phyloP scores from a whole-genome alignment of 345 rosid genomes.

The Moringa oleifera region DNA sequence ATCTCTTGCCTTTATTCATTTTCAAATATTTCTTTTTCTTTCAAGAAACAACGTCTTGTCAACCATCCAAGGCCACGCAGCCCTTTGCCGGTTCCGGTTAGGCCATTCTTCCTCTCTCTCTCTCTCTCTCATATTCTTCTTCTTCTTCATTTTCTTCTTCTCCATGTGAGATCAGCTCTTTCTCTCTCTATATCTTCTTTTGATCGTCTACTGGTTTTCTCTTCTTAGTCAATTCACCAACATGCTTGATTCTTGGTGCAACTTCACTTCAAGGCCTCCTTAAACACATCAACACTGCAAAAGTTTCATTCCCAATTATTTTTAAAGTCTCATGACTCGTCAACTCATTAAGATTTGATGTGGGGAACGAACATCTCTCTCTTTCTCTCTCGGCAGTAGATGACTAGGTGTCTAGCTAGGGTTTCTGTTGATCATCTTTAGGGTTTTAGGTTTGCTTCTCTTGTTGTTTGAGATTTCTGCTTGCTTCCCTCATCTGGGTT shows the following conservation, averaged over 20 bases:
- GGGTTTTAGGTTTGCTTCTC: slow-evolving; percentile 31
- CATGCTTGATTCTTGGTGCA: slow-evolving; percentile 41
- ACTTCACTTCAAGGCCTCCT: slow-evolving; percentile 43
- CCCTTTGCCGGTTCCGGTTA: slow-evolving; percentile 38
- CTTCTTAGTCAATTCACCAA: slow-evolving; percentile 17
- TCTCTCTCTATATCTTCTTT: neutral
- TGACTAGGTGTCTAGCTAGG: slow-evolving; percentile 27
- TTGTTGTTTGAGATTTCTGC: slow-evolving; percentile 18
- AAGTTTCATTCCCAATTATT: slow-evolving; percentile 14
- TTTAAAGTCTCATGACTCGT: slow-evolving; percentile 22
- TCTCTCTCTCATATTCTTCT: slow-evolving; percentile 8
- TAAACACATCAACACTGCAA: slow-evolving; percentile 3
- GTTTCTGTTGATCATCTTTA: slow-evolving; percentile 27
- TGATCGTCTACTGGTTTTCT: slow-evolving; percentile 12
- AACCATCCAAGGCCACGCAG: slow-evolving; percentile 52
- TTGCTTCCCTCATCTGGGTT: slow-evolving; percentile 22
- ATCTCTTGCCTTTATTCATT: slow-evolving; percentile 37
- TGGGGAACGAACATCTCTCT: slow-evolving; percentile 2
- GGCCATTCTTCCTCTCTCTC: slow-evolving; percentile 9
- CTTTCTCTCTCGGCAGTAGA: slow-evolving; percentile 3
- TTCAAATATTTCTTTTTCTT: slow-evolving; percentile 33
- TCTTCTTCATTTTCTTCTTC: neutral
- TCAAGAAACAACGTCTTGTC: slow-evolving; percentile 51
- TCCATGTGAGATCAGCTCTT: slow-evolving; percentile 9
- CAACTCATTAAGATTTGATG: slow-evolving; percentile 30